Conservation (phyloP, 2,329 filamentous ascomycete species). For the Alternaria brassicicola region DNA sequence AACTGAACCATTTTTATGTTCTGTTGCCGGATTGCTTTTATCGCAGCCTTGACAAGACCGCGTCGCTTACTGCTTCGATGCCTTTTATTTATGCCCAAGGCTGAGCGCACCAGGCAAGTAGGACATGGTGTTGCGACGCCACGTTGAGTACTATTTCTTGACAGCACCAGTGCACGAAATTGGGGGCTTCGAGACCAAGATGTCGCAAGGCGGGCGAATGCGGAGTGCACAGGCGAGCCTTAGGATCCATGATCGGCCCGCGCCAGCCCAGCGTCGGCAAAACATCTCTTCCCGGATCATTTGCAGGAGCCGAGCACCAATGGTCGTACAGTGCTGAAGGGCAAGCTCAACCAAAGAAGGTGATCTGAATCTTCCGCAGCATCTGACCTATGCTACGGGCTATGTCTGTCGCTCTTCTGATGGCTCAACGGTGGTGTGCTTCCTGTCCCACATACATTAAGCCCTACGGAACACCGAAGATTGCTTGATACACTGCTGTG, state of each 20-base stretch:
- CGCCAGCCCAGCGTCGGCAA: constrained; percentile 3
- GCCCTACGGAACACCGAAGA: constrained; percentile 6
- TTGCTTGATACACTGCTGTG: constrained; percentile 13
- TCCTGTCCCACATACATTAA: constrained; percentile 15
- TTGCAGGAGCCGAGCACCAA: constrained; percentile 8
- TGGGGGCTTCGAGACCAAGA: neutral
- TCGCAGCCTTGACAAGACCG: neutral
- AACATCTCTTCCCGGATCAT: neutral
- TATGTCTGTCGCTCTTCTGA: neutral
- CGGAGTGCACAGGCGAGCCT: neutral
- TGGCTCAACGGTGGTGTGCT: constrained; percentile 9
- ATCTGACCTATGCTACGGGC: constrained; percentile 7
- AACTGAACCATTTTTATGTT: too few species aligned
- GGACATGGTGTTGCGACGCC: neutral
- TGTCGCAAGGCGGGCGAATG: constrained; percentile 4
- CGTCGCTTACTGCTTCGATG: neutral
- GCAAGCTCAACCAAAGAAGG: neutral
- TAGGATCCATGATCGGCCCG: constrained; percentile 6
- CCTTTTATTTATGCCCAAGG: constrained; percentile 7
- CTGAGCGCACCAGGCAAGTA: constrained; percentile 11
- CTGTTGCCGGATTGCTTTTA: neutral
- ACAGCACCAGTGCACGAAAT: neutral
- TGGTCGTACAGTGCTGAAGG: constrained; percentile 2
- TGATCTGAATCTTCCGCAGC: neutral
- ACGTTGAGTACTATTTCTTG: neutral